Base-by-base conservation (phyloP, 495 filamentous ascomycete genomes). In the Letharia columbiana region DNA sequence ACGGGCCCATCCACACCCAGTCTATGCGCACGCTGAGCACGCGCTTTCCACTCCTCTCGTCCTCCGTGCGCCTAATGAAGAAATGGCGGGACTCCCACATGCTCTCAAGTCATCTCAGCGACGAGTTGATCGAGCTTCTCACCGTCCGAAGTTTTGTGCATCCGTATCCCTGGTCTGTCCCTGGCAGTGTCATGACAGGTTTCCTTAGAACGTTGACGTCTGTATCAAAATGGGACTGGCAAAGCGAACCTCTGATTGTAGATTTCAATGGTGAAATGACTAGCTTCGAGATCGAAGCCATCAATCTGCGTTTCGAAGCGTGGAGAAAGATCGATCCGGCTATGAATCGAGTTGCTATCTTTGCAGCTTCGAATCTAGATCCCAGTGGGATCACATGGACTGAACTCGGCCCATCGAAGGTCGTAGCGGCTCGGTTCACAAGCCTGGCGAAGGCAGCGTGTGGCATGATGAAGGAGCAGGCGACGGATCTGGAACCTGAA, bases 201-300 rank as follows among this genome's bases (percentile, higher is more conserved):
- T 96, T 98, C 71, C 74, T 92, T 28, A 84, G 92, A 50, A 89
- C 91, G 8, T 78, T 98, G 12, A 71, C 85, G 10, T 87, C 90
- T 68, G 75, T 98, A 15, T 83, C 91, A 1, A 81, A 83, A 33
- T 98, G 94, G 92, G 91, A 98, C 71, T 98, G 94, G 94, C 85
- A 90, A 31, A 76, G 81, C 39, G 87, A 91, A 37, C 89, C 94
- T 0, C 80, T 96, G 39, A 82, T 96, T 45, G 78, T 97, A 35
- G 89, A 96, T 72, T 80, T 91, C 10, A 65, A 74, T 73, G 61
- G 78, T 76, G 64, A 86, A 83, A 35, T 94, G 82, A 85, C 67
- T 50, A 73, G 74, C 12, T 64, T 74, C 52, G 70, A 76, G 23
- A 81, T 88, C 2, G 75, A 84, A 42, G 75, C 75, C 4, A 90